Conservation (phyloP, 345 rosid genomes). For the Citrus mangshanensis region DNA sequence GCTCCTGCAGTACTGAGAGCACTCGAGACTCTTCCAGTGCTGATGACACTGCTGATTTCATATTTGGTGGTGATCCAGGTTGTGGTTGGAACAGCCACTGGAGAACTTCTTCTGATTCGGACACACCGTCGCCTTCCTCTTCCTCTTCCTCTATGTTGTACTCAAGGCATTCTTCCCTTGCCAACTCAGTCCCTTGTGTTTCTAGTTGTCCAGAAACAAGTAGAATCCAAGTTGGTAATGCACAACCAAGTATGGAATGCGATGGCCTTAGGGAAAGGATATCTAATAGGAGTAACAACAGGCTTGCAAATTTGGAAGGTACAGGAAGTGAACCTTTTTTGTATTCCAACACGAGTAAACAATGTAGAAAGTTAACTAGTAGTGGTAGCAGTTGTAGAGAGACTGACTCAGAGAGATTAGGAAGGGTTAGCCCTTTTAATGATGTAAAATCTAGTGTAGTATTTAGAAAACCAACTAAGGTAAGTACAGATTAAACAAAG, state of each 20-base stretch:
- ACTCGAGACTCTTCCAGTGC: slow-evolving; percentile 57
- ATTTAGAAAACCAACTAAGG: slow-evolving; percentile 29
- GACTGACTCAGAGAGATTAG: slow-evolving; percentile 35
- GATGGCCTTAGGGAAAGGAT: slow-evolving; percentile 7
- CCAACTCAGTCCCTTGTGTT: slow-evolving; percentile 21
- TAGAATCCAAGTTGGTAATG: slow-evolving; percentile 20
- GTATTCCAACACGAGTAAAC: slow-evolving; percentile 31
- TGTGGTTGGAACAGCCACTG: slow-evolving; percentile 48
- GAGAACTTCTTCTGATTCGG: slow-evolving; percentile 54
- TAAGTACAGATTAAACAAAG: slow-evolving; percentile 26
- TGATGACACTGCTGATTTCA: slow-evolving; percentile 75
- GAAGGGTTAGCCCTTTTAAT: slow-evolving; percentile 26
- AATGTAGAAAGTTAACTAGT: slow-evolving; percentile 35
- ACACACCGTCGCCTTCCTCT: slow-evolving; percentile 51
- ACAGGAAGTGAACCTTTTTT: slow-evolving; percentile 37
- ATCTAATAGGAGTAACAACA: slow-evolving; percentile 16
- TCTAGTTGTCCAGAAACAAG: slow-evolving; percentile 27
- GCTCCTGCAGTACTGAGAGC: slow-evolving; percentile 86
- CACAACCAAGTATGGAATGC: not conserved
- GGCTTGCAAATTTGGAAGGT: slow-evolving; percentile 24
- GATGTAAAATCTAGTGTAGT: slow-evolving; percentile 41
- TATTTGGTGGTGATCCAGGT: slow-evolving; percentile 58
- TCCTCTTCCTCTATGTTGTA: slow-evolving; percentile 60
- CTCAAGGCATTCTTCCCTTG: slow-evolving; percentile 37
- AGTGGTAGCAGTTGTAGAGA: slow-evolving; percentile 29